A percentile compares a stretch with the other conserved stretches of the same genome.
phyloP scores from a whole-genome alignment of 805 yeast genomes.

The Monosporozyma aerobia region DNA sequence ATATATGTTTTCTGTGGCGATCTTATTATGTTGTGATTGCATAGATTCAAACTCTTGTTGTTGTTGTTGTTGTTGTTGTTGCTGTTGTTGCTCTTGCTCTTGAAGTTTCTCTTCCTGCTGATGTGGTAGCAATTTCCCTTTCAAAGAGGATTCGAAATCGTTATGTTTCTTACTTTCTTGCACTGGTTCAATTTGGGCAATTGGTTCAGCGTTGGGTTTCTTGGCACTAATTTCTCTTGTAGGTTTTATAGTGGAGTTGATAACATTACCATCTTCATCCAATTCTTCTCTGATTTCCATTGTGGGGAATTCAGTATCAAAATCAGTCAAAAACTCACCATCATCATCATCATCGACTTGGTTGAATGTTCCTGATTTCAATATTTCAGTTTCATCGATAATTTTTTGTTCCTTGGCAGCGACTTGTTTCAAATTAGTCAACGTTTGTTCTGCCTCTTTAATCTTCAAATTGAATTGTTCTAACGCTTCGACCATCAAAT shows the following conservation, averaged over 20 bases:
- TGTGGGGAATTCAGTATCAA: slow-evolving; percentile 43
- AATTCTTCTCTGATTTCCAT: slow-evolving; percentile 80
- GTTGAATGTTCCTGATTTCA: not conserved
- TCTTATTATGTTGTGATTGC: slow-evolving; percentile 2
- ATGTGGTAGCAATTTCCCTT: not conserved
- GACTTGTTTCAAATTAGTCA: slow-evolving; percentile 19
- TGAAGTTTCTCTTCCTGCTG: not conserved
- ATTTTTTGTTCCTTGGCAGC: slow-evolving; percentile 2
- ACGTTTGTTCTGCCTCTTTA: slow-evolving; percentile 32
- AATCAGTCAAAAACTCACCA: not conserved
- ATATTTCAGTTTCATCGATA: not conserved
- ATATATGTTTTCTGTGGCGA: slow-evolving; percentile 22
- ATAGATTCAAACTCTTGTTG: no score
- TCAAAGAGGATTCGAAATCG: not conserved
- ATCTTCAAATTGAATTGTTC: slow-evolving; percentile 34
- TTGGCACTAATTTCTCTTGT: slow-evolving; percentile 10
- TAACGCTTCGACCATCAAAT: slow-evolving; percentile 32
- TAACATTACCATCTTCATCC: slow-evolving; percentile 73
- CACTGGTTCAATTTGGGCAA: not conserved
- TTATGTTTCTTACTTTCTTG: slow-evolving; percentile 3
- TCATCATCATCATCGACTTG: no score
- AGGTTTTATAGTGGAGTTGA: slow-evolving; percentile 38
- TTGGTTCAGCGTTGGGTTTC: not conserved
- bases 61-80: no score
- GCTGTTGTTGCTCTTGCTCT: no score